Evolutionary conservation across 768 basidiomycete species (phyloP), one percentile per base, ranked within the genome.

Genomic region (Tubosaeta brunneosetosa): DNA sequence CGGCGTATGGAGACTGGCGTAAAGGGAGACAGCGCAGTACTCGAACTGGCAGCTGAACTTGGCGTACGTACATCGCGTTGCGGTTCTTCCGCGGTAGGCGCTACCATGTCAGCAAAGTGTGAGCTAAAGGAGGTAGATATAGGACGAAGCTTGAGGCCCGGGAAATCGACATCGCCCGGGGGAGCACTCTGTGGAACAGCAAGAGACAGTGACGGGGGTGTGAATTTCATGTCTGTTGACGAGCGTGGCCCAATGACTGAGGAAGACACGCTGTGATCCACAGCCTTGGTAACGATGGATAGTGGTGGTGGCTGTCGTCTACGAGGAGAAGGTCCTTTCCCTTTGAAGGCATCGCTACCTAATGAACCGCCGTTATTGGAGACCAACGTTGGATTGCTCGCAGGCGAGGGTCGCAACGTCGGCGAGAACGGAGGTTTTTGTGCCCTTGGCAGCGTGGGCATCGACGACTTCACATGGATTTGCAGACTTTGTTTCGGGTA

Each of bases 71-170:
- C 60, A 48, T 80, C 81, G 16, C 70, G 63, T 9, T 73, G 70
- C 6, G 68, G 66, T 31, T 73, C 59, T 47, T 49, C 60, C 29
- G 54, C 59, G 4, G 57, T 31, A 41, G 58, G 58, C 47, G 66
- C 52, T 16, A 78, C 66, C 52, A 74, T 68, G 25, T 75, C 75
- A 9, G 77, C 74, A 60, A 91, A 87, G 26, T 86, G 82, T 10
- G 81, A 72, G 61, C 86, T 85, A 66, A 92, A 92, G 40, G 85
- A 73, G 1, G 83, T 82, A 19, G 90, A 91, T 16, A 91, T 74
- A 3, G 89, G 89, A 14, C 90, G 80, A 47, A 92, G 69, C 60
- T 80, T 83, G 44, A 92, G 75, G 3, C 79, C 72, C 11, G 84
- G 77, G 61, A 91, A 91, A 47, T 82, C 80, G 1, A 77, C 69